Base-by-base conservation (phyloP, 352 stramenopile species). In the Phytophthora idaei region DNA sequence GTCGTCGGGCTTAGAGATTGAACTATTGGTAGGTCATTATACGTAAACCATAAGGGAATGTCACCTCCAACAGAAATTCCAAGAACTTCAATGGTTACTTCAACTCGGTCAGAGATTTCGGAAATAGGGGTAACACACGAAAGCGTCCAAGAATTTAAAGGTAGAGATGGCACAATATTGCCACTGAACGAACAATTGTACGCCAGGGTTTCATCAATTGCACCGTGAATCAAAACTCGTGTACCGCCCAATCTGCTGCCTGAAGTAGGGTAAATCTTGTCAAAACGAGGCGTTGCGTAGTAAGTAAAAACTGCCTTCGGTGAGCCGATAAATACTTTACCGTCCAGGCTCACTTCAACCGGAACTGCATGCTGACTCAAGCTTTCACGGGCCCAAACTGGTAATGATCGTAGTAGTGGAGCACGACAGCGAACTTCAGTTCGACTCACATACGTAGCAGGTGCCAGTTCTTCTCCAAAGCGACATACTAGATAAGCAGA, bases 281-380 rank as follows among this genome's bases (percentile, higher is more conserved):
- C 36, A 15, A 79, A 39, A 3, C 21, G 27, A 7, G 62, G 64
- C 14, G 31, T 3, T 39, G 64, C 50, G 34, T 71, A 64, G 41
- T 69, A 80, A 17, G 47, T 68, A 52, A 82, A 83, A 0, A 25
- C 3, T 3, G 25, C 56, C 0, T 46, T n/a, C 17, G n/a, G 0
- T 4, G 54, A 68, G 1, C 57, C 42, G 45, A 68, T 56, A 57
- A 79, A 83, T 1, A 11, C 61, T 14, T 41, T 31, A 7, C 72
- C 69, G 45, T 81, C 69, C 28, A 77, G 52, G 45, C 55, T 85
- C 31, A 83, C 49, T 49, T 74, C 57, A 3, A 81, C 59, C 3
- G 11, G 5, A 5, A 77, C 14, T 7, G 44, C 42, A 12, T 41
- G 15, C 34, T 15, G 29, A 54, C 28, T 47, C 3, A 56, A 21